Evolutionary conservation across 176 grass and related monocot genomes (phyloP).

Genomic region (Areca catechu): DNA sequence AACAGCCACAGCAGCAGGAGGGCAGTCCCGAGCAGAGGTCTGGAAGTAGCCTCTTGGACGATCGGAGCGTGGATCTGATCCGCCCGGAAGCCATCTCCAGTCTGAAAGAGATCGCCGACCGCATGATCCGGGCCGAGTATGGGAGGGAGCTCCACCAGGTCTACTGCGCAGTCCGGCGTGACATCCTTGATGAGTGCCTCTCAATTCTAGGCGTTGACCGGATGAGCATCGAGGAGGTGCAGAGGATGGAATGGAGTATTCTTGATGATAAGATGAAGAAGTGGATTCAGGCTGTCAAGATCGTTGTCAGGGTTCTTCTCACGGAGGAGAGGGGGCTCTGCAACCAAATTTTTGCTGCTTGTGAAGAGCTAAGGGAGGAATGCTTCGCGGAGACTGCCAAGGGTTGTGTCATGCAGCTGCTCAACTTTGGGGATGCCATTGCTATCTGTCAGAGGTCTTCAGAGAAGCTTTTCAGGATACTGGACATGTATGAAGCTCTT

Average conservation of each 20-base stretch:
- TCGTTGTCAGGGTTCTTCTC: constrained; percentile 52
- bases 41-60: constrained; percentile 41
- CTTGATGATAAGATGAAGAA: constrained; percentile 98
- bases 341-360: constrained; percentile 52
- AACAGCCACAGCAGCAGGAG: background rate
- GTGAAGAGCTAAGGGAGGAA: constrained; percentile 56
- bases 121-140: constrained; percentile 68
- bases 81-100: constrained; percentile 46
- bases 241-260: constrained; percentile 65
- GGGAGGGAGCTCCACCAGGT: constrained; percentile 61
- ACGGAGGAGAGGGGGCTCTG: constrained; percentile 60
- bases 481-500: constrained; percentile 92
- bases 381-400: constrained; percentile 80
- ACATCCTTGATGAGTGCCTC: constrained; percentile 80
- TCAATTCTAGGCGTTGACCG: constrained; percentile 60
- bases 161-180: constrained; percentile 59
- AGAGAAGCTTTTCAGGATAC: constrained; percentile 78
- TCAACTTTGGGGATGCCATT: constrained; percentile 84
- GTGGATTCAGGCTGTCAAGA: constrained; percentile 81
- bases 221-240: constrained; percentile 94
- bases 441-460: constrained; percentile 62
- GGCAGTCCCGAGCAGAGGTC: constrained; percentile 14
- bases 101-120: constrained; percentile 44
- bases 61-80: constrained; percentile 61
- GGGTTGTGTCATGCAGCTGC: constrained; percentile 75